Base-by-base conservation (phyloP, 208 protist genomes). In the Trypanosoma brucei region DNA sequence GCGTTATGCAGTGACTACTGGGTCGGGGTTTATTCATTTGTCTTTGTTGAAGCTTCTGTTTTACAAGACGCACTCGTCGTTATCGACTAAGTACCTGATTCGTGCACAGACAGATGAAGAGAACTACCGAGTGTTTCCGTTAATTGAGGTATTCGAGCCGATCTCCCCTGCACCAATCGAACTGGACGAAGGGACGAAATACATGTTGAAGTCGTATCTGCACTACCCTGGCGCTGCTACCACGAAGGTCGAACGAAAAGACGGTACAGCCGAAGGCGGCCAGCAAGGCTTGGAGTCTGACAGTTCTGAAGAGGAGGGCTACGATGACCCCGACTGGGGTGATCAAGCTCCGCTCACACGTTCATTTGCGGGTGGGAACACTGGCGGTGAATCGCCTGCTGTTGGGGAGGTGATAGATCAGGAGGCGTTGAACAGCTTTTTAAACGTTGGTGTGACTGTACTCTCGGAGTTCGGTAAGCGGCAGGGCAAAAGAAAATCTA, bases 81-180 rank as follows among this genome's bases (percentile, higher is more conserved):
- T 86, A 58, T 65, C 75, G 30, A 88, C 83, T 14, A 68, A 59
- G 49, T 59, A 72, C 33, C 50, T 87, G 1, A 53, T 67, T n/a
- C 62, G 81, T 44, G 52, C 70, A 38, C 83, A 93, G 65, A 58
- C 84, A 14, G 77, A 91, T 40, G 79, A 78, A 40, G 87, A 93
- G 55, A 69, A 69, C 54, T 91, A 86, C 61, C 87, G 87, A 33
- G 79, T 76, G 44, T 89, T 93, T 61, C 87, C 87, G 1, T 60
- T 89, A 33, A 57, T 86, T 35, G 64, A 64, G 13, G 52, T 68
- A 1, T 46, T 56, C 39, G 61, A 68, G 13, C 6, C 3, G 3
- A 63, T 68, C 22, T 22, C 61, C 8, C 57, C 38, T n/a, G n/a
- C 55, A 37, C 50, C 66, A 39, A 44, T 65, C 38, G 35, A 46